Evolutionary conservation across 192 early-diverging fungal species (phyloP).

Genomic region (Allomyces javanicus): DNA sequence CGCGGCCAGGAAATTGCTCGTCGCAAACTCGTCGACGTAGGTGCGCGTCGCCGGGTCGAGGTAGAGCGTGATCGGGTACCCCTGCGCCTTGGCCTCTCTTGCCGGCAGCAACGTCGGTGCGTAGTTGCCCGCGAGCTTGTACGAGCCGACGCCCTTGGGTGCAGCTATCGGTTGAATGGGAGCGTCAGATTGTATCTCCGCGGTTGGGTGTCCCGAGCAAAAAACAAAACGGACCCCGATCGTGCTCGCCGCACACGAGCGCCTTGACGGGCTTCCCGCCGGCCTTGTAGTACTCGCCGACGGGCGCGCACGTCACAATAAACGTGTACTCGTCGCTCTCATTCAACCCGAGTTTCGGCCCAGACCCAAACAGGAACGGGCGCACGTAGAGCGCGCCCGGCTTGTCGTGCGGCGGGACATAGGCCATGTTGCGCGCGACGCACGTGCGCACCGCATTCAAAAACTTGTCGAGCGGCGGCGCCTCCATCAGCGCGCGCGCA

Average conservation of each 20-base stretch:
- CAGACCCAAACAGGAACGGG: slow-evolving; percentile 47
- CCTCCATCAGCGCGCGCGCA: slow-evolving; percentile 32
- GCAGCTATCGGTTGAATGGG: slow-evolving; percentile 13
- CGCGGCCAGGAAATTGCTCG: slow-evolving; percentile 55
- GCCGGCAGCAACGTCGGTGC: slow-evolving; percentile 40
- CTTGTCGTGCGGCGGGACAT: slow-evolving; percentile 47
- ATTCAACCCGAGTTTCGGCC: slow-evolving; percentile 39
- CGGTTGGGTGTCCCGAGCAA: too few species aligned
- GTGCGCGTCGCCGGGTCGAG: slow-evolving; percentile 41
- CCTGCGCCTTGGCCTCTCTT: slow-evolving; percentile 33
- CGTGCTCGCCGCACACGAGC: slow-evolving; percentile 40
- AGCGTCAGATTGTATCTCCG: background rate
- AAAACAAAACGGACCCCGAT: slow-evolving; percentile 26
- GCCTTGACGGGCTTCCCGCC: slow-evolving; percentile 42
- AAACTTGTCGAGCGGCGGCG: slow-evolving; percentile 38
- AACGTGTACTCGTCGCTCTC: slow-evolving; percentile 36
- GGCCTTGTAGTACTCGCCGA: slow-evolving; percentile 41
- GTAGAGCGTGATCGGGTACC: slow-evolving; percentile 49
- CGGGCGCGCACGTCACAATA: slow-evolving; percentile 44
- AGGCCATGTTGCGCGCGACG: slow-evolving; percentile 44
- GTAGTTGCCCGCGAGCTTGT: slow-evolving; percentile 59
- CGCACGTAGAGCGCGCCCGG: slow-evolving; percentile 50
- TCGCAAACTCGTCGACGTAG: slow-evolving; percentile 56
- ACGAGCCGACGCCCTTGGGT: slow-evolving; percentile 31
- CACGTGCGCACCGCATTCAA: slow-evolving; percentile 30